A percentile compares a stretch with the other conserved stretches of the same genome.
Evolutionary conservation across 2,329 filamentous ascomycete species (phyloP).

Genomic region (Botryosphaeria dothidea): DNA sequence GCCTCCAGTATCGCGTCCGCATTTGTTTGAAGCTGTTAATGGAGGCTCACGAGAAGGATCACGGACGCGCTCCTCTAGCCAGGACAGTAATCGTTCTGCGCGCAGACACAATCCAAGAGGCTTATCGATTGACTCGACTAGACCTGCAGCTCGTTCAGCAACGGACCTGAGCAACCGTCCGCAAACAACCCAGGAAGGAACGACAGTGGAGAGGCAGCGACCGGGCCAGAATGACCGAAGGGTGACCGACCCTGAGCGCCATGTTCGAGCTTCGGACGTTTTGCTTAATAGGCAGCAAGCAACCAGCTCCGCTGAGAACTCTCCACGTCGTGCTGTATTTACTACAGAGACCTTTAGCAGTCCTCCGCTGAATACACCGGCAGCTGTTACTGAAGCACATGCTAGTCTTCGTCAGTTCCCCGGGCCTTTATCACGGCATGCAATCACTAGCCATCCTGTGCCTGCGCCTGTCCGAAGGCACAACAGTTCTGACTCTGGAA

Average conservation of each 20-base stretch:
- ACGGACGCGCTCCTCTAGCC: conserved; percentile 48
- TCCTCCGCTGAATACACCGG: conserved; percentile 4
- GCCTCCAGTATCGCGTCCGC: conserved; percentile 50
- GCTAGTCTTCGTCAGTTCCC: conserved; percentile 9
- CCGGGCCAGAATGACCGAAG: conserved; percentile 48
- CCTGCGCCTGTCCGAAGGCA: conserved; percentile 25
- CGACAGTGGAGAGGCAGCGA: conserved; percentile 29
- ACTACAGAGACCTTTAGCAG: conserved; percentile 2
- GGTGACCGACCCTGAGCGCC: conserved; percentile 39
- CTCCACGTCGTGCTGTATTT: conserved; percentile 32
- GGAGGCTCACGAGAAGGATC: conserved; percentile 28
- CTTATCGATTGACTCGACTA: conserved; percentile 25
- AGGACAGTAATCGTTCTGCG: conserved; percentile 45
- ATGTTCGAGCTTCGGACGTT: background rate
- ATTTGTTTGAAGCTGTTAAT: conserved; percentile 45
- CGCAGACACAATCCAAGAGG: conserved; percentile 33
- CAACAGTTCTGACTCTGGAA: conserved; percentile 6
- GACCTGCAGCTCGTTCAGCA: conserved; percentile 62
- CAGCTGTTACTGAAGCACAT: background rate
- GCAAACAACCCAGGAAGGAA: conserved; percentile 27
- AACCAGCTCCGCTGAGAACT: conserved; percentile 29
- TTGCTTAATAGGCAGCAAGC: conserved; percentile 3
- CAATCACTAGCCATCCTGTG: conserved; percentile 28
- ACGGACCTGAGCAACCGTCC: conserved; percentile 58
- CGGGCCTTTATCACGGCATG: background rate